Evolutionary conservation across 108 stramenopile genomes (phyloP), one percentile per base, ranked within the genome.

Genomic region (Nitzschia sp.): DNA sequence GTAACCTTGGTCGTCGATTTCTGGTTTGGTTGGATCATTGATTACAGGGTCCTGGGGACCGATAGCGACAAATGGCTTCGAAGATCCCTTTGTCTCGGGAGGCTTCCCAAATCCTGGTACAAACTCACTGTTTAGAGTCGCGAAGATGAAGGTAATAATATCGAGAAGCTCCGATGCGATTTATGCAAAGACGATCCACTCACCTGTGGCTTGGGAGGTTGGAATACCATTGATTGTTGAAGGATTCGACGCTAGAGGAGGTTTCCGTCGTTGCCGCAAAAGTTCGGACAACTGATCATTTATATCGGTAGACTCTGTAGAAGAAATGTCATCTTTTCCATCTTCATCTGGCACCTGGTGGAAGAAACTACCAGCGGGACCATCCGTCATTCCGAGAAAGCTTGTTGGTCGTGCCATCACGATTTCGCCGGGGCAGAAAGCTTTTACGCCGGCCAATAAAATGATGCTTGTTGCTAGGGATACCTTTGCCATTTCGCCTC

Each of bases 1-100:
- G 77, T 93, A 96, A 33, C 94, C 94, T 48, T 91, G 75, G 34
- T 89, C 84, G 71, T 96, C 94, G 52, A 83, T 84, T 75, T 92
- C 90, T 21, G 90, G 94, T 57, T 90, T 89, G 52, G 70, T 79
- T 8, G 82, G 66, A 65, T 92, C 87, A 53, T 95, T 95, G 9
- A 50, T 11, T n/a, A 50, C 48, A 11, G 48, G 48, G 31, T 66
- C 69, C 19, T 61, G 67, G 30, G 61, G 55, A 23, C 92, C 92
- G 34, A 93, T 83, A 1, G 72, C 88, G 1, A 90, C 78, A 63
- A 76, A 93, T 3, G 81, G 76, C 78, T 78, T 87, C 61, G 59
- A 31, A 33, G 63, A 36, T 58, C 0, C 45, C 53, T 56, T 63
- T 57, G 13, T 62, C 28, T 3, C n/a, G 21, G 50, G 9, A 9